Evolutionary conservation across 1,139 yeast species (phyloP).

Genomic region (Meyerozyma athensensis): DNA sequence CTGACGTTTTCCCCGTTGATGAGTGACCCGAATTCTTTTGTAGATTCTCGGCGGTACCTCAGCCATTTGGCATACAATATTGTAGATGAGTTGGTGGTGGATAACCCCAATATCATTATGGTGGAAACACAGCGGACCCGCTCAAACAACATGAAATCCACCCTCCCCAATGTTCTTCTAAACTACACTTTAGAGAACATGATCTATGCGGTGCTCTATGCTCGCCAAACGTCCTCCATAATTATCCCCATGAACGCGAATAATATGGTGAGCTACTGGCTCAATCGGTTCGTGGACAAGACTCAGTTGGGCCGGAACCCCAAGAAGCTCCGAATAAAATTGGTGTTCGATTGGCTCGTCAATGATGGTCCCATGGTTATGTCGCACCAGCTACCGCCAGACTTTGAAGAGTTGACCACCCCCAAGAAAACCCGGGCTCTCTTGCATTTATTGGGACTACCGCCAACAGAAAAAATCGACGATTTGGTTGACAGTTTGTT

Average conservation of each 20-base stretch:
- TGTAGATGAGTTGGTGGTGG: slow-evolving; percentile 15
- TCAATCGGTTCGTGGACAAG: slow-evolving; percentile 29
- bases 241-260: slow-evolving; percentile 33
- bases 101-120: slow-evolving; percentile 17
- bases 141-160: slow-evolving; percentile 26
- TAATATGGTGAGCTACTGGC: slow-evolving; percentile 35
- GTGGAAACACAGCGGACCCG: slow-evolving; percentile 40
- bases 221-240: slow-evolving; percentile 10
- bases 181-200: slow-evolving; percentile 35
- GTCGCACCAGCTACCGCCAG: slow-evolving; percentile 4
- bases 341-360: slow-evolving; percentile 11
- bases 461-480: slow-evolving; percentile 25
- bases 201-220: slow-evolving; percentile 21
- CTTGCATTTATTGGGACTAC: slow-evolving; percentile 10
- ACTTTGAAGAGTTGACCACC: slow-evolving; percentile 6
- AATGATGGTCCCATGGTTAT: slow-evolving; percentile 4
- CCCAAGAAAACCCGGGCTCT: slow-evolving; percentile 8
- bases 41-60: slow-evolving; percentile 24
- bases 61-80: slow-evolving; percentile 20
- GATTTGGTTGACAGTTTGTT: slow-evolving; percentile 38
- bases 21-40: slow-evolving; percentile 12
- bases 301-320: slow-evolving; percentile 17
- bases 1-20: slow-evolving; percentile 10
- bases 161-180: slow-evolving; percentile 35
- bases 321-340: slow-evolving; percentile 18